Base-by-base conservation (phyloP, 345 rosid genomes). In the Camelina laxa region DNA sequence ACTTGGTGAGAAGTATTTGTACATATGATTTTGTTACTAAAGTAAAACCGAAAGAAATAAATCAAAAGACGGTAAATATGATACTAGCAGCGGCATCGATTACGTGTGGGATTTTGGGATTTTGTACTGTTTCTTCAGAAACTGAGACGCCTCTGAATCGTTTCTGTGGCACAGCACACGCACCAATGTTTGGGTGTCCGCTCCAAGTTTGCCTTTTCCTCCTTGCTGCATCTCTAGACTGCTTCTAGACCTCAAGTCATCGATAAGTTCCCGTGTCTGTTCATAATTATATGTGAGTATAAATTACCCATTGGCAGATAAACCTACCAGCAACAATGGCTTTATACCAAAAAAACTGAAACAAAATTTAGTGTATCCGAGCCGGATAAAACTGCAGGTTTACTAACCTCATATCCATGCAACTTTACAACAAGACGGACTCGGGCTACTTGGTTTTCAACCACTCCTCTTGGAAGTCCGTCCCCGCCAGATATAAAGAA, bases 401-500 rank as follows among this genome's bases (percentile, higher is more conserved):
- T 77, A 79, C 89, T 72, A 44, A 92, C 99, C 98, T 95, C 97
- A 55, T 85, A 83, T 68, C 92, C 85, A 6, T 87, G 90, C 82
- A 95, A 76, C 86, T 88, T 89, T 19, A 92, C 85, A 67, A 89
- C 88, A 36, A 79, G 87, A 59, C 97, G 92, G 80, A 83, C 93
- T 17, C 90, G 94, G 17, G 97, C 90, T 21, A 90, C 85, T 79
- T 95, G 97, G 78, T 95, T 92, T 83, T 95, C 99, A 59, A 95
- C 99, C 0, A 92, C 93, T 75, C 96, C 97, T 82, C 97, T 83
- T 4, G 99, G 99, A 81, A 95, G 97, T 57, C 99, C 97, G 10
- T 95, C 99, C 61, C 97, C 97, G 53, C 97, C 97, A 62, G 97
- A 95, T 53, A 95, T 90, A 66, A 95, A 95, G 82, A 95, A 92